These are phyloP conservation scores for Aciculoconidium aculeatum DNA, from an alignment of 805 yeast species.

Conservation along the genomic window DNA sequence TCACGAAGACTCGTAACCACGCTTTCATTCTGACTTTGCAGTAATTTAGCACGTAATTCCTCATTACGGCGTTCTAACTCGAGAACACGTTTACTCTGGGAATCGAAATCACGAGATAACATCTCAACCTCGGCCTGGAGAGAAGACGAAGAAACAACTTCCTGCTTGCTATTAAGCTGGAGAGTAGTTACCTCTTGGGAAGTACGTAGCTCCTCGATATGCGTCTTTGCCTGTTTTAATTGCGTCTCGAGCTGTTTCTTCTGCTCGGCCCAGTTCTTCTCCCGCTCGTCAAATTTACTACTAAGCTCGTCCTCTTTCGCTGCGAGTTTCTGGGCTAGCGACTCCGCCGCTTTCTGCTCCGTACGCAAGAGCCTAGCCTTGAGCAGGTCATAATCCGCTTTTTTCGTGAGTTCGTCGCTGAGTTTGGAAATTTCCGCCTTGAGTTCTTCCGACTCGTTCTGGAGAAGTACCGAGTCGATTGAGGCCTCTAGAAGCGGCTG, in stretches of 20 bases:
- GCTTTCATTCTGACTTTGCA: slow-evolving; percentile 46
- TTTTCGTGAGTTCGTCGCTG: slow-evolving; percentile 54
- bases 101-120: slow-evolving; percentile 69
- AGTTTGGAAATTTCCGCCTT: slow-evolving; percentile 44
- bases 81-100: slow-evolving; percentile 57
- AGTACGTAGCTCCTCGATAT: slow-evolving; percentile 60
- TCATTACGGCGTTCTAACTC: slow-evolving; percentile 78
- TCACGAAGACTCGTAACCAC: slow-evolving; percentile 35
- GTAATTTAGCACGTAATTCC: slow-evolving; percentile 60
- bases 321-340: slow-evolving; percentile 45
- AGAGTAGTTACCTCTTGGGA: slow-evolving; percentile 60
- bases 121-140: slow-evolving; percentile 53
- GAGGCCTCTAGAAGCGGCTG: slow-evolving; percentile 70
- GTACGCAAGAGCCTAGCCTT: slow-evolving; percentile 54
- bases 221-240: slow-evolving; percentile 45
- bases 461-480: slow-evolving; percentile 53
- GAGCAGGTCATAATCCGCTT: slow-evolving; percentile 75
- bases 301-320: slow-evolving; percentile 73
- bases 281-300: slow-evolving; percentile 67
- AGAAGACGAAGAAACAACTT: slow-evolving; percentile 23
- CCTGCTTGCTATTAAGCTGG: slow-evolving; percentile 43
- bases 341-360: slow-evolving; percentile 57
- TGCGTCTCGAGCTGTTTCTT: slow-evolving; percentile 49
- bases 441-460: slow-evolving; percentile 47
- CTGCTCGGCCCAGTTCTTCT: slow-evolving; percentile 58